Percentiles rank a stretch among this genome's conserved stretches.
phyloP scores from a whole-genome alignment of 202 grass and related monocot species.

The Dendrocalamus latiflorus region DNA sequence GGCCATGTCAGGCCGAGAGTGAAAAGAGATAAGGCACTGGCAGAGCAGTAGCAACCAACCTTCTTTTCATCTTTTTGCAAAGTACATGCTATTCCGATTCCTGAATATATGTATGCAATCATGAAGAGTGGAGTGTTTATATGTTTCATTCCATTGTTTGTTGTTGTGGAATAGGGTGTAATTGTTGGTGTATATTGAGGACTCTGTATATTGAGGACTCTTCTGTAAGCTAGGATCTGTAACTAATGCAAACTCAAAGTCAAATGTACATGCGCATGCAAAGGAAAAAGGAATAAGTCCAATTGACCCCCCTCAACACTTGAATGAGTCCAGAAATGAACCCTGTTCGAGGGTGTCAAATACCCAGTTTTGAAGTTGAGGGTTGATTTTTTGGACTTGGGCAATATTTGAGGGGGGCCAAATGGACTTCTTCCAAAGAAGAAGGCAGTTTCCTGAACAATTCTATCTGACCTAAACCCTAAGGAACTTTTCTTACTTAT shows the following conservation, averaged over 20 bases:
- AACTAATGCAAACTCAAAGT: no score
- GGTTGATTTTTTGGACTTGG: no score
- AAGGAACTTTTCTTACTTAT: not conserved
- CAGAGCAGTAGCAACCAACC: not conserved
- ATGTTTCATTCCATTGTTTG: not conserved
- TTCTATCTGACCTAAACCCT: not conserved
- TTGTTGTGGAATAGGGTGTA: not conserved
- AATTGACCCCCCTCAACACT: no score
- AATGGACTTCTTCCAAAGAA: no score
- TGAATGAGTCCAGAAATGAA: no score
- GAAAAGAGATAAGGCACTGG: not conserved
- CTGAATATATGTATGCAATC: constrained; percentile 1
- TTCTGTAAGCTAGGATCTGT: not conserved
- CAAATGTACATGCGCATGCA: not conserved
- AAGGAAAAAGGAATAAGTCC: no score
- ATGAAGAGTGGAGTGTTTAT: not conserved
- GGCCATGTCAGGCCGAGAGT: constrained; percentile 36
- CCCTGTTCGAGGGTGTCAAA: no score
- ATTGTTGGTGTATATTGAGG: not conserved
- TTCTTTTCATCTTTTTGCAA: constrained; percentile 7
- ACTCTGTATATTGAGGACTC: no score
- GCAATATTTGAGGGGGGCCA: no score
- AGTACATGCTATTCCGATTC: not conserved
- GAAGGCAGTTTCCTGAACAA: not conserved
- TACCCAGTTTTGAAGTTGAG: no score